Conservation (phyloP, 2,329 filamentous ascomycete genomes). For the Xylogone sp. region DNA sequence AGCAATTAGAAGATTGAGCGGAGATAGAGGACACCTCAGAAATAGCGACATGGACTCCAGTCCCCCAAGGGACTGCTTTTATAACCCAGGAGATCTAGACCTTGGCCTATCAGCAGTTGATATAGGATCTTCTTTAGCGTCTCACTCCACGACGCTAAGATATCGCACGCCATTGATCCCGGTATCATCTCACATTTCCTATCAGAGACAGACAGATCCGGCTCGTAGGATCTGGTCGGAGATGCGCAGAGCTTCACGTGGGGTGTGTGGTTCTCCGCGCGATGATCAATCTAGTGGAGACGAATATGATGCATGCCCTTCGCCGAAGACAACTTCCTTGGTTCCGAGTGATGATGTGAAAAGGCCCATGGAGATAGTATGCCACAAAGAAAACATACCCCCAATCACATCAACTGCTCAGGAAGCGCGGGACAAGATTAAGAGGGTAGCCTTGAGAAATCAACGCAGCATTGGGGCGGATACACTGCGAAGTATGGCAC, state of each 20-base stretch:
- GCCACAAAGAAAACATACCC: neutral
- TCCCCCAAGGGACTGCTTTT: neutral
- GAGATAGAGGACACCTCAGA: neutral
- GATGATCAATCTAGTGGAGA: constrained; percentile 8
- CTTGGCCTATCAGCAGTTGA: neutral
- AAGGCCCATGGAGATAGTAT: constrained; percentile 1
- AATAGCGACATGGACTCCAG: neutral
- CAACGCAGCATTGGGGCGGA: constrained; percentile 20
- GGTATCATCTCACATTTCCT: neutral
- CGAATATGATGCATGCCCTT: constrained; percentile 7
- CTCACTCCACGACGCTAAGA: neutral
- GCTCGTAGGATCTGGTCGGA: constrained; percentile 28
- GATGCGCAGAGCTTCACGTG: constrained; percentile 24
- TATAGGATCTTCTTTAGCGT: neutral
- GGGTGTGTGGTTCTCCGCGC: constrained; percentile 10
- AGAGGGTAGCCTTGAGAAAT: constrained; percentile 18
- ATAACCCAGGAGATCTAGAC: neutral
- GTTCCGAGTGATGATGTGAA: neutral
- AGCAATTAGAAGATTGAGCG: constrained; percentile 14
- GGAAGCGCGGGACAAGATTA: constrained; percentile 13
- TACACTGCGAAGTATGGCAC: constrained; percentile 19
- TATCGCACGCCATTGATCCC: neutral
- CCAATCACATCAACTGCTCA: neutral
- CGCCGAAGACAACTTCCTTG: constrained; percentile 2
- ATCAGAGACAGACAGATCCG: constrained; percentile 20